Conservation (phyloP, 2,329 filamentous ascomycete species). For the Aspergillus calidoustus region DNA sequence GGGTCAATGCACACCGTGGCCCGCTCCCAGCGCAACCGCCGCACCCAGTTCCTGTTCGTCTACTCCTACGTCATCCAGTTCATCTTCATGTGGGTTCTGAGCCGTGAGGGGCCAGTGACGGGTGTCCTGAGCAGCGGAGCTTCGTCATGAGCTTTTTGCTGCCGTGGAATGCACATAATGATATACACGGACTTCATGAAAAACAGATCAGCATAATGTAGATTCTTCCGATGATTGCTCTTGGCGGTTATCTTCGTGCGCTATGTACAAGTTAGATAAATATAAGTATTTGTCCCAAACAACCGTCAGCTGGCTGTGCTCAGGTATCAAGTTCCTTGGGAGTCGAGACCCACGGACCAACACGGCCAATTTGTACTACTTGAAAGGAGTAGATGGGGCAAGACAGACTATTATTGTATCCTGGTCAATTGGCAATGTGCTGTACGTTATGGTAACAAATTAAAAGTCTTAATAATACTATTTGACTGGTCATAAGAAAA, state of each 20-base stretch:
- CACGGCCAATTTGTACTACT: too few relatives aligned
- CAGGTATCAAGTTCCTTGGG: too few relatives aligned
- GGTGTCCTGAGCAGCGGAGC: conserved; percentile 19
- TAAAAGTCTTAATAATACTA: not conserved
- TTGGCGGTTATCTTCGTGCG: conserved; percentile 4
- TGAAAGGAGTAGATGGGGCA: too few relatives aligned
- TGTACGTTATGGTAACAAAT: not conserved
- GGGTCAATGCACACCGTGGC: conserved; percentile 72
- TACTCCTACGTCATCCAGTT: conserved; percentile 96
- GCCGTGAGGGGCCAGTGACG: conserved; percentile 53
- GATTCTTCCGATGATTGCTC: conserved; percentile 7
- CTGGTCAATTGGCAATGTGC: too few relatives aligned
- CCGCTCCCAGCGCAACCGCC: conserved; percentile 80
- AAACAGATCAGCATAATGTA: conserved; percentile 15
- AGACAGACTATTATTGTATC: too few relatives aligned
- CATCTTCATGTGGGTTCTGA: conserved; percentile 88
- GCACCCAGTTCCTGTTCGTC: conserved; percentile 89
- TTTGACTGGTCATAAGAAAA: not conserved
- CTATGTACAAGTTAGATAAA: conserved; percentile 18
- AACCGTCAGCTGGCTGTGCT: not conserved
- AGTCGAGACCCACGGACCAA: too few relatives aligned
- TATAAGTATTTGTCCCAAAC: not conserved
- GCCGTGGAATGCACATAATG: conserved; percentile 23
- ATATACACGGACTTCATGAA: conserved; percentile 29
- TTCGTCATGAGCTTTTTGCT: conserved; percentile 18